phyloP scores from a whole-genome alignment of 1,284 basidiomycete genomes.

The Marasmius oreades region DNA sequence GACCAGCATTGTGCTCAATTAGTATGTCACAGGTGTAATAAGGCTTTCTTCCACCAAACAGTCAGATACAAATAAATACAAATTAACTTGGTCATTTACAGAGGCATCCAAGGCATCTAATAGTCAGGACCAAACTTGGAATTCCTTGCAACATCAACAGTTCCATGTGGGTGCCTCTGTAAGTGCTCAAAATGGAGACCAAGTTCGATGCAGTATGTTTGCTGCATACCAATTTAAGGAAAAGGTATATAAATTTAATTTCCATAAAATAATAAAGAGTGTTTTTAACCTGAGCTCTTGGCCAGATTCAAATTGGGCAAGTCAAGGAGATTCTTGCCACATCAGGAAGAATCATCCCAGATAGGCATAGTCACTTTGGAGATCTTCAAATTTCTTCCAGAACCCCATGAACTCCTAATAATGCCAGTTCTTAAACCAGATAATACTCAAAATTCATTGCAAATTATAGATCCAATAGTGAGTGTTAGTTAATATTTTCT shows the following conservation, averaged over 20 bases:
- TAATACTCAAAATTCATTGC: background rate
- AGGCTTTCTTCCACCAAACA: background rate
- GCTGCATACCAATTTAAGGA: background rate
- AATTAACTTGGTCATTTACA: background rate
- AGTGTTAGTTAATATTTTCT: background rate
- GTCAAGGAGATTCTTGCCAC: background rate
- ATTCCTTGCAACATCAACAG: background rate
- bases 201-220: background rate
- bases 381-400: background rate
- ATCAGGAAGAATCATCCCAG: background rate
- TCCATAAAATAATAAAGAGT: background rate
- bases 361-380: background rate
- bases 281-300: background rate
- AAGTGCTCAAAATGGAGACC: background rate
- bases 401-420: background rate
- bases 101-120: background rate
- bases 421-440: background rate
- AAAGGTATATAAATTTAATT: background rate
- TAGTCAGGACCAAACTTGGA: background rate
- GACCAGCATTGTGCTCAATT: background rate
- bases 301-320: background rate
- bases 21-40: background rate
- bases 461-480: background rate
- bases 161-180: background rate
- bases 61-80: background rate